Evolutionary conservation across 345 rosid species (phyloP), one percentile per base, ranked within the genome.

Genomic region (Physaria fendleri): DNA sequence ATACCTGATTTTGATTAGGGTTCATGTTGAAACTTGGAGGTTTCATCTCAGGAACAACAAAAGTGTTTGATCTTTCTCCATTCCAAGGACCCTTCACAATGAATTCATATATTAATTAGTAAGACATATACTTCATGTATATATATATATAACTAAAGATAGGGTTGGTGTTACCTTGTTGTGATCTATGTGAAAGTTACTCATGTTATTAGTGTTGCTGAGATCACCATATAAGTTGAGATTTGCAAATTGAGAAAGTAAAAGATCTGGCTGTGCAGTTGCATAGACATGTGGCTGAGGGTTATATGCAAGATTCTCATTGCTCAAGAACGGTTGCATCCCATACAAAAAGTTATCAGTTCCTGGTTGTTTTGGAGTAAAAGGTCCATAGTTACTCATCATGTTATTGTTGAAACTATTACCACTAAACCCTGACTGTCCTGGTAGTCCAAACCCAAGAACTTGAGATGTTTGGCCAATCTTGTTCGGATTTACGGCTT

Each of bases 381-480:
- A 11, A 13, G 35, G 52, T 52, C 14, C 73, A 60, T 35, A 52
- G 56, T 35, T 58, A 3, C 38, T 41, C 52, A 40, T 37, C 43
- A 21, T 34, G 48, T 21, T 42, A 5, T 11, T 14, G 67, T 21
- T 52, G 48, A 52, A n/a, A 21, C 1, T 15, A 69, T 29, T 53
- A n/a, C 29, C 35, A 22, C 18, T 28, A n/a, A n/a, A n/a, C n/a
- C n/a, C n/a, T n/a, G n/a, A n/a, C 17, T 24, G 5, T 44, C 50
- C 74, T 28, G 29, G 37, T 29, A 54, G 57, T 55, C 62, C 68
- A 62, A 37, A 8, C 13, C 52, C 64, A 14, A 28, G 51, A 69
- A 53, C 56, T 39, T 62, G 68, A 54, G 68, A 46, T 46, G 68
- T 20, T 47, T 54, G 74, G 37, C n/a, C n/a, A n/a, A n/a, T n/a